A percentile compares a stretch with the other conserved stretches of the same genome.
Evolutionary conservation across 2,329 filamentous ascomycete genomes (phyloP).

Genomic region (Dactylellina cionopaga): DNA sequence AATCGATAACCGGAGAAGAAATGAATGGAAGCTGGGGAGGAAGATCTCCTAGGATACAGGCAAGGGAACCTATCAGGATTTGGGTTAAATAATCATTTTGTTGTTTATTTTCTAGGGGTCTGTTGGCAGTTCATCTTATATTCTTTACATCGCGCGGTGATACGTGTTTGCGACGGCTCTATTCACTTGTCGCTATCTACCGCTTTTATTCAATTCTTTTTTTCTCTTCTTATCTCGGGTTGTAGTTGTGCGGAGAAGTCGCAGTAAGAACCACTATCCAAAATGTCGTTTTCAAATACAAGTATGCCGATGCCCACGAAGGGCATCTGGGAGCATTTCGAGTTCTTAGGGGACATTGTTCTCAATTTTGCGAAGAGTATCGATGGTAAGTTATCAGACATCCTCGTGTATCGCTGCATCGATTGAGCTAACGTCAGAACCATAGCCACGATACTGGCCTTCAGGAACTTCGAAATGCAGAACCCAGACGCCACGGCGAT

Average conservation of each 20-base stretch:
- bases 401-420: background rate
- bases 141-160: no score
- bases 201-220: background rate
- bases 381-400: constrained; percentile 12
- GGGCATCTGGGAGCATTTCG: constrained; percentile 34
- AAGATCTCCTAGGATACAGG: background rate
- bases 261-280: no score
- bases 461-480: constrained; percentile 6
- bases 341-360: constrained; percentile 5
- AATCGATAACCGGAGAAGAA: constrained; percentile 27
- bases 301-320: constrained; percentile 30
- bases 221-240: background rate
- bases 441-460: constrained; percentile 3
- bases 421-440: background rate
- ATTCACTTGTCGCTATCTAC: no score
- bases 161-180: no score
- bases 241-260: no score
- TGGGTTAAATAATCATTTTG: constrained; percentile 31
- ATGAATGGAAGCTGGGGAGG: background rate
- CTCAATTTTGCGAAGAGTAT: background rate
- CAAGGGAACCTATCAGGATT: constrained; percentile 18
- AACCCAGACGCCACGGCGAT: constrained; percentile 25
- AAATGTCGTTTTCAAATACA: constrained; percentile 43
- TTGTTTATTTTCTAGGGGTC: background rate
- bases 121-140: constrained; percentile 5